These are phyloP conservation scores for Hypoxylon rubiginosum DNA, from an alignment of 2,329 filamentous ascomycete species.

Conservation along the genomic window DNA sequence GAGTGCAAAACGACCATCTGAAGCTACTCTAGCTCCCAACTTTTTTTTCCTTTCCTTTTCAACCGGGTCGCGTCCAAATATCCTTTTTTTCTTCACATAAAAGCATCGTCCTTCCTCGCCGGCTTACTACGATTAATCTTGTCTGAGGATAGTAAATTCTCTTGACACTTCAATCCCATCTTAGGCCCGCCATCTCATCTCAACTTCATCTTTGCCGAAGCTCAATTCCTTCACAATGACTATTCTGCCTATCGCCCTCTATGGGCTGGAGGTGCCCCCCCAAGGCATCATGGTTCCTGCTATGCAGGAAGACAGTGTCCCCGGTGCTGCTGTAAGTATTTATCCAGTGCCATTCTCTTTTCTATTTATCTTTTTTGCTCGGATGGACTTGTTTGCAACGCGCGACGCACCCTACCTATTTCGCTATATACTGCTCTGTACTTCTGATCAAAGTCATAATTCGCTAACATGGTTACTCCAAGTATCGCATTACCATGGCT, in stretches of 20 bases:
- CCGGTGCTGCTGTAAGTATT: constrained; percentile 78
- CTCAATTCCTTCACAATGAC: constrained; percentile 60
- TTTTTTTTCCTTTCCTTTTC: constrained; percentile 32
- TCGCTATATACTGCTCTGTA: not conserved
- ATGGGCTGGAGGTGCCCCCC: constrained; percentile 90
- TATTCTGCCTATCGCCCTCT: constrained; percentile 80
- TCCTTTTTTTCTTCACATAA: constrained; percentile 29
- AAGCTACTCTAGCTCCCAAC: constrained; percentile 30
- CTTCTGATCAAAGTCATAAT: constrained; percentile 11
- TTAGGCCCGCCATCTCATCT: constrained; percentile 9
- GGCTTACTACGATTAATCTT: constrained; percentile 8
- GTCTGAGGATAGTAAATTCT: not conserved
- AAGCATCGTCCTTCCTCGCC: constrained; percentile 19
- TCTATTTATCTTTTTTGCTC: not conserved
- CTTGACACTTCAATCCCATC: constrained; percentile 8
- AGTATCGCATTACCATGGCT: constrained; percentile 99
- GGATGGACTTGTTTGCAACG: constrained; percentile 5
- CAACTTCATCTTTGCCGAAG: constrained; percentile 22
- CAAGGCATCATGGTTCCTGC: constrained; percentile 87
- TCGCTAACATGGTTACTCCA: constrained; percentile 48
- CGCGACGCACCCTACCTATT: constrained; percentile 1
- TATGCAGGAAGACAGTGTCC: constrained; percentile 74
- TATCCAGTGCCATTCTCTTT: not conserved
- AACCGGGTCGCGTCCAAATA: constrained; percentile 34
- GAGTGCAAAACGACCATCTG: not conserved